Base-by-base conservation (phyloP, 2,329 filamentous ascomycete genomes). In the Ploettnerulaceae sp. region DNA sequence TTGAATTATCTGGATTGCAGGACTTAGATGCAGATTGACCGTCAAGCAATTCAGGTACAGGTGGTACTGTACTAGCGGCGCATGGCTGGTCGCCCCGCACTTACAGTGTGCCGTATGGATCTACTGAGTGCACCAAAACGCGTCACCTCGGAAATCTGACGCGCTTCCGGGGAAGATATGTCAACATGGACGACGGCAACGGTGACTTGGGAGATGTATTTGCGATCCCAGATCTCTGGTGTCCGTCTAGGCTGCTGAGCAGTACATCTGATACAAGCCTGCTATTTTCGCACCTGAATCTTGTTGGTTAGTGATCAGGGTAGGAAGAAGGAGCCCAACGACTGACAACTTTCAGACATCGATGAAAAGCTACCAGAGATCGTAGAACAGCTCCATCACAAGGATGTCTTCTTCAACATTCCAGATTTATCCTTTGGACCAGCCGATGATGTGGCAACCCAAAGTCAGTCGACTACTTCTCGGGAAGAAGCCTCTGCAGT, bases 211-310 rank as follows among this genome's bases (percentile, higher is more conserved):
- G 75, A 37, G 67, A 82, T 59, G 72, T 82, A 24, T 87, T 87
- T 60, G 73, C 75, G 29, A 78, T 81, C 35, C 78, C 79, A 29
- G 72, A 82, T 59, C 74, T 85, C 51, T 79, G 75, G 73, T 69
- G 69, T 45, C 66, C 72, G 20, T 79, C 81, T 2, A 70, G 66
- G 55, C 73, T 74, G 64, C 64, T 76, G 35, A 31, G 6, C 14
- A 46, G 47, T 36, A 37, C 34, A 6, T 18, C 46, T 28, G 64
- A 70, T 17, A 55, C 48, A 7, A 56, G 56, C 32, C 31, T 58
- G 15, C 46, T 66, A 14, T 64, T 66, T 26, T 60, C 61, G 6
- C 48, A 58, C n/a, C 39, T 63, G 14, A 57, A 53, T 28, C 50
- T 65, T 40, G 52, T 59, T 48, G 57, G 63, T 64, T 45, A 33